Conservation (phyloP, 2,329 filamentous ascomycete species). For the Colletotrichum liaoningense region DNA sequence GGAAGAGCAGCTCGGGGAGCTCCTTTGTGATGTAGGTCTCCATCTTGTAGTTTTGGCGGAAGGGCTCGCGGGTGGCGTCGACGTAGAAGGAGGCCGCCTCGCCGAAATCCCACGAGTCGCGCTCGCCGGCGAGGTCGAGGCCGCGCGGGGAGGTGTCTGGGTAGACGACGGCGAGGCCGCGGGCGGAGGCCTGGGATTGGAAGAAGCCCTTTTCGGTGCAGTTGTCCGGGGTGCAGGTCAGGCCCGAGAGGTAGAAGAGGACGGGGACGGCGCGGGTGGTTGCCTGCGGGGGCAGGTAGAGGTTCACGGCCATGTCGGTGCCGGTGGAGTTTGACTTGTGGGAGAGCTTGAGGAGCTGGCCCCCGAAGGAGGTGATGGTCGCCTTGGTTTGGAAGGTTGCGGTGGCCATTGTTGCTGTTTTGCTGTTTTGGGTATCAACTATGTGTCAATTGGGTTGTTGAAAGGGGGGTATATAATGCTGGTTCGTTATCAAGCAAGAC, state of each 20-base stretch:
- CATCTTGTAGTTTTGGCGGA: conserved; percentile 87
- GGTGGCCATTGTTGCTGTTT: conserved; percentile 65
- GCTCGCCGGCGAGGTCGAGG: conserved; percentile 82
- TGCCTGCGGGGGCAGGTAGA: conserved; percentile 86
- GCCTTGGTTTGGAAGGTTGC: conserved; percentile 82
- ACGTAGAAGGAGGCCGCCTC: conserved; percentile 95
- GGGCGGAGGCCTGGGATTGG: conserved; percentile 81
- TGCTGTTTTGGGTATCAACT: conserved; percentile 10
- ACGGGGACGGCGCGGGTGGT: conserved; percentile 74
- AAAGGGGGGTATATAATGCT: conserved; percentile 30
- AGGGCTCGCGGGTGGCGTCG: conserved; percentile 83
- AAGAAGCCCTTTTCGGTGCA: conserved; percentile 89
- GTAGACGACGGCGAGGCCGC: conserved; percentile 91
- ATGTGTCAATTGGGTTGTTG: background rate
- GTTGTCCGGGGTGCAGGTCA: conserved; percentile 95
- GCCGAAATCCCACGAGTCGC: conserved; percentile 92
- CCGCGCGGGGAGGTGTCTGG: conserved; percentile 95
- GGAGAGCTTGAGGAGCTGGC: conserved; percentile 92
- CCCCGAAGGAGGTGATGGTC: conserved; percentile 91
- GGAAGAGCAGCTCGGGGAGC: conserved; percentile 82
- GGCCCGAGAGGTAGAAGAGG: conserved; percentile 91
- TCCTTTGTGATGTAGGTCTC: conserved; percentile 92
- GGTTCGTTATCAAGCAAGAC: background rate
- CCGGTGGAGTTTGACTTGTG: conserved; percentile 83
- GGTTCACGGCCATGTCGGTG: conserved; percentile 92